Conservation (phyloP, 441 rosid species). For the Bocquillonia castaneifolia region DNA sequence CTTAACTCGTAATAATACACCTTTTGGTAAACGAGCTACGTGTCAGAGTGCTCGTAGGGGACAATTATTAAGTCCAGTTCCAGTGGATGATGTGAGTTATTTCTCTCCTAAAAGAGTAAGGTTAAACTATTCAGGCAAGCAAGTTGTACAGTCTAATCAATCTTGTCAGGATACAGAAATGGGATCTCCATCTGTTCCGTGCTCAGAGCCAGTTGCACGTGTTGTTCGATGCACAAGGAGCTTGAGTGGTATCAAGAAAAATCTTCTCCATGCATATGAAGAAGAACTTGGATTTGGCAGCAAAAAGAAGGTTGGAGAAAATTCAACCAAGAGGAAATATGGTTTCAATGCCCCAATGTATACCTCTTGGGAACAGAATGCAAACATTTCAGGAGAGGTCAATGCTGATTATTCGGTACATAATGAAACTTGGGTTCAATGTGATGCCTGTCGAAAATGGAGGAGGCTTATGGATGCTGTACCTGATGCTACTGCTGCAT, state of each 20-base stretch:
- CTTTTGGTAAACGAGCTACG: slow-evolving; percentile 37
- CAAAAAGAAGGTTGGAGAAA: slow-evolving; percentile 33
- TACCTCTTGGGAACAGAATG: slow-evolving; percentile 21
- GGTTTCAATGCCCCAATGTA: slow-evolving; percentile 16
- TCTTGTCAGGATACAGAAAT: slow-evolving; percentile 27
- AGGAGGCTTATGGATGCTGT: slow-evolving; percentile 54
- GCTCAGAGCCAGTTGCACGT: slow-evolving; percentile 30
- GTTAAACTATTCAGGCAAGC: slow-evolving; percentile 37
- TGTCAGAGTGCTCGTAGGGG: slow-evolving; percentile 39
- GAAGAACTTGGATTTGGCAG: slow-evolving; percentile 32
- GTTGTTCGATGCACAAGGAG: slow-evolving; percentile 45
- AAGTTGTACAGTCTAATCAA: slow-evolving; percentile 30
- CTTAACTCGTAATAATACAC: slow-evolving; percentile 30
- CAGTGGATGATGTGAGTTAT: slow-evolving; percentile 29
- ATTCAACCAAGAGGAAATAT: slow-evolving; percentile 34
- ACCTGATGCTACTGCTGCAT: slow-evolving; percentile 51
- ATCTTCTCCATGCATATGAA: slow-evolving; percentile 46
- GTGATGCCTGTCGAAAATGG: slow-evolving; percentile 92
- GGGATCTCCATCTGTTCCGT: slow-evolving; percentile 24
- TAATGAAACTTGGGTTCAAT: slow-evolving; percentile 83
- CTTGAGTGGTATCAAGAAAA: slow-evolving; percentile 52
- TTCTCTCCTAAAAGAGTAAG: slow-evolving; percentile 50
- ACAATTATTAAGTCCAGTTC: slow-evolving; percentile 30
- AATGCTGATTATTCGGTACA: slow-evolving; percentile 29
- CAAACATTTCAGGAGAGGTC: slow-evolving; percentile 29